These are phyloP conservation scores for Aureobasidium sp. DNA, from an alignment of 2,329 filamentous ascomycete genomes.

Conservation along the genomic window DNA sequence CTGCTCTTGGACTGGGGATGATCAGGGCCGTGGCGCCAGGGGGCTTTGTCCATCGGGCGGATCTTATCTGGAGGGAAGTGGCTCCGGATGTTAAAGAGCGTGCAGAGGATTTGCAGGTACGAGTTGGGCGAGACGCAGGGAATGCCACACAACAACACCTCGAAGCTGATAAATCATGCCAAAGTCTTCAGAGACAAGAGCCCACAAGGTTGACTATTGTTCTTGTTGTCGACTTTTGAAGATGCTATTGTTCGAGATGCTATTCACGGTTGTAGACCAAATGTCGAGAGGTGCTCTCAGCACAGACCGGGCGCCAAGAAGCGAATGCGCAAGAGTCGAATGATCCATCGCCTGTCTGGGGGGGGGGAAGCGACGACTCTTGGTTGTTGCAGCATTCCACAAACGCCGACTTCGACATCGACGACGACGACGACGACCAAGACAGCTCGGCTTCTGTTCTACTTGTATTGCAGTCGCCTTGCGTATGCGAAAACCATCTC, in stretches of 20 bases:
- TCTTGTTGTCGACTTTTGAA: too few relatives aligned
- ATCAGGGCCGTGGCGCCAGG: background rate
- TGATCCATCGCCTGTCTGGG: background rate
- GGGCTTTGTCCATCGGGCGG: background rate
- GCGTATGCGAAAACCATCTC: constrained; percentile 7
- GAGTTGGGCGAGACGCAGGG: too few relatives aligned
- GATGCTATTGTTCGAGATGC: too few relatives aligned
- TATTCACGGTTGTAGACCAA: too few relatives aligned
- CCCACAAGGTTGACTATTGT: too few relatives aligned
- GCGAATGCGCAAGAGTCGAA: background rate
- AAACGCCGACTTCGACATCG: too few relatives aligned
- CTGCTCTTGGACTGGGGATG: background rate
- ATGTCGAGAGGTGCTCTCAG: too few relatives aligned
- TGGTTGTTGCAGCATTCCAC: constrained; percentile 7
- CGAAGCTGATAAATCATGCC: too few relatives aligned
- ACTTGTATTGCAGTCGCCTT: background rate
- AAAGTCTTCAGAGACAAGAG: too few relatives aligned
- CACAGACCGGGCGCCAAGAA: background rate
- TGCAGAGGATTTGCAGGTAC: background rate
- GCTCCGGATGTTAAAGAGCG: background rate
- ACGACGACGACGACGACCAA: background rate
- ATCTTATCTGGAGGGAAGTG: constrained; percentile 5
- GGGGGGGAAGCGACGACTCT: constrained; percentile 6
- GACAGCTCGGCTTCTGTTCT: background rate
- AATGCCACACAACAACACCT: too few relatives aligned